phyloP scores from a whole-genome alignment of 2,329 filamentous ascomycete genomes.

The Fusarium sambucinum region DNA sequence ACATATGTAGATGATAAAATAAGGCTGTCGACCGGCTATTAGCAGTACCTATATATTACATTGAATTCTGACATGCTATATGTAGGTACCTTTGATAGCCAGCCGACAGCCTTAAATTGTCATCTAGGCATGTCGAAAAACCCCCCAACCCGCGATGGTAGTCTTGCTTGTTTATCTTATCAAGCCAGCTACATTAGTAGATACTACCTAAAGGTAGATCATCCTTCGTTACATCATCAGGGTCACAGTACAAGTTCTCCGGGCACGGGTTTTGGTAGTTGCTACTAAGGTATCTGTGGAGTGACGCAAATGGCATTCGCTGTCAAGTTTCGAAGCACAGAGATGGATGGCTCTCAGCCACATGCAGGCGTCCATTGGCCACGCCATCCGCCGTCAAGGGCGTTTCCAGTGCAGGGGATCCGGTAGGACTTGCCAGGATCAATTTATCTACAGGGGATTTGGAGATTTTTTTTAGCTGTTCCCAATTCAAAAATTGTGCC shows the following conservation, averaged over 20 bases:
- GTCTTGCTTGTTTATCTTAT: slow-evolving; percentile 7
- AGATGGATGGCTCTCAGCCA: slow-evolving; percentile 27
- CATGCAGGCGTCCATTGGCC: slow-evolving; percentile 34
- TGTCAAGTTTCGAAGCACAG: slow-evolving; percentile 21
- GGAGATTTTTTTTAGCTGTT: slow-evolving; percentile 11
- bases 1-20: too few relatives aligned
- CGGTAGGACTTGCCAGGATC: slow-evolving; percentile 19
- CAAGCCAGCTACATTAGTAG: too few relatives aligned
- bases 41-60: too few relatives aligned
- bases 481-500: slow-evolving; percentile 26
- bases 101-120: too few relatives aligned
- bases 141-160: too few relatives aligned
- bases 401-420: slow-evolving; percentile 31
- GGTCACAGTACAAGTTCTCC: slow-evolving; percentile 12
- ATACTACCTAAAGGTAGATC: slow-evolving; percentile 4
- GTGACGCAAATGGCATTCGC: slow-evolving; percentile 42
- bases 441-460: slow-evolving; percentile 26
- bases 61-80: too few relatives aligned
- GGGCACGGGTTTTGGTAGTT: slow-evolving; percentile 21
- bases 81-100: too few relatives aligned
- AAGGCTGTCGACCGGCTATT: too few relatives aligned
- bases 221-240: slow-evolving; percentile 29
- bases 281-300: slow-evolving; percentile 10
- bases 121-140: too few relatives aligned
- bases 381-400: slow-evolving; percentile 36